phyloP scores from a whole-genome alignment of 371 early-diverging fungal species.

The Enterocytospora artemiae region DNA sequence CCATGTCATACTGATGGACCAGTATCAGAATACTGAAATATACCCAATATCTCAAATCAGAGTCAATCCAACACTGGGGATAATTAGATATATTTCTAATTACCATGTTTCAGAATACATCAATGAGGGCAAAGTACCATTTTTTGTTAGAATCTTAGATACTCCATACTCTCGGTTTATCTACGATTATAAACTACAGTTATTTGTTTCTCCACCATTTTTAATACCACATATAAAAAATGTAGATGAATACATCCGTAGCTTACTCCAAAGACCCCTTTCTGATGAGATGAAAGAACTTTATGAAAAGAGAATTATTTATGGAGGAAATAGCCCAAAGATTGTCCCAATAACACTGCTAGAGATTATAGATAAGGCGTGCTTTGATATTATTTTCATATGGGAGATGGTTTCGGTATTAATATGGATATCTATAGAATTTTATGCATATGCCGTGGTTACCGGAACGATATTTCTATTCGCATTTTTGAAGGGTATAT shows the following conservation, averaged over 20 bases:
- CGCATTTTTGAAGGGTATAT: slow-evolving; percentile 28
- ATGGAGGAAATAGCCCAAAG: slow-evolving; percentile 43
- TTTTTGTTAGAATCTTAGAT: slow-evolving; percentile 1
- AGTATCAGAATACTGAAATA: not conserved
- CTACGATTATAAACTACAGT: not conserved
- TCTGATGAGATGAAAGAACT: slow-evolving; percentile 16
- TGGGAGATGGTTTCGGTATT: slow-evolving; percentile 44
- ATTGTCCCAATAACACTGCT: slow-evolving; percentile 1
- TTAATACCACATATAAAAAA: not conserved
- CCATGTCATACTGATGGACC: not conserved
- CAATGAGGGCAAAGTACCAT: not conserved
- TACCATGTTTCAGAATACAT: not conserved
- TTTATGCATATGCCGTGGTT: slow-evolving; percentile 43
- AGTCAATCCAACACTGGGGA: not conserved
- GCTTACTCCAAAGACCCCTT: not conserved
- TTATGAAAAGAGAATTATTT: slow-evolving; percentile 47
- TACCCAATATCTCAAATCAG: not conserved
- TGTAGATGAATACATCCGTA: not conserved
- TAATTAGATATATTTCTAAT: not conserved
- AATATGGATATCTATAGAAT: slow-evolving; percentile 43
- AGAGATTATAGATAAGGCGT: slow-evolving; percentile 27
- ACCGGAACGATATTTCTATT: slow-evolving; percentile 44
- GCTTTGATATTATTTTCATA: slow-evolving; percentile 29
- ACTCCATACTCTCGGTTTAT: slow-evolving; percentile 4
- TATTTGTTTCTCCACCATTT: not conserved